Evolutionary conservation across 305 asterid genomes (phyloP).

Genomic region (Plantago lanceolata): DNA sequence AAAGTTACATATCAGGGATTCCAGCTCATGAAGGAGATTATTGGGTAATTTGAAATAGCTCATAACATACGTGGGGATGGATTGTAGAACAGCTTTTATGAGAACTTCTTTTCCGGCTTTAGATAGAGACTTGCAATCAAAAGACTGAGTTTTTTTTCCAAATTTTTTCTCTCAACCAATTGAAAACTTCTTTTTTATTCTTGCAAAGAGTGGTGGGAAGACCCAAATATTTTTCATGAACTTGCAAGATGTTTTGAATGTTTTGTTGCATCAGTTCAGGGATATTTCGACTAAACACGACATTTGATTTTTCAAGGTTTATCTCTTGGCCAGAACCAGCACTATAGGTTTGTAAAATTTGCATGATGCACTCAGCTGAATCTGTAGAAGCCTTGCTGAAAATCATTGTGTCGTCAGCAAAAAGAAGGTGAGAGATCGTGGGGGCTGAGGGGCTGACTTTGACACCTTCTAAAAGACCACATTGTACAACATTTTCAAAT

Average conservation of each 20-base stretch:
- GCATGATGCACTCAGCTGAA: no score
- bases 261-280: no score
- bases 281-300: not conserved
- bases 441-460: no score
- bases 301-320: not conserved
- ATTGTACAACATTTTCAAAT: no score
- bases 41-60: not conserved
- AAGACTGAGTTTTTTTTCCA: not conserved
- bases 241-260: not conserved
- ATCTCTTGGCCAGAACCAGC: constrained; percentile 1
- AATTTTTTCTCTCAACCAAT: constrained; percentile 20
- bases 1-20: not conserved
- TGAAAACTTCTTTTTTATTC: constrained; percentile 40
- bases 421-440: no score
- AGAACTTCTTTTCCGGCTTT: not conserved
- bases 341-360: not conserved
- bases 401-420: no score
- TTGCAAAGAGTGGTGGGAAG: not conserved
- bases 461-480: no score
- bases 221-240: not conserved
- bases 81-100: not conserved
- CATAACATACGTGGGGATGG: not conserved
- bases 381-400: no score
- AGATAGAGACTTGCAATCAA: not conserved
- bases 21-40: not conserved